Evolutionary conservation across 140 eudicot species (phyloP).

Genomic region (Ambrosia hybrid): DNA sequence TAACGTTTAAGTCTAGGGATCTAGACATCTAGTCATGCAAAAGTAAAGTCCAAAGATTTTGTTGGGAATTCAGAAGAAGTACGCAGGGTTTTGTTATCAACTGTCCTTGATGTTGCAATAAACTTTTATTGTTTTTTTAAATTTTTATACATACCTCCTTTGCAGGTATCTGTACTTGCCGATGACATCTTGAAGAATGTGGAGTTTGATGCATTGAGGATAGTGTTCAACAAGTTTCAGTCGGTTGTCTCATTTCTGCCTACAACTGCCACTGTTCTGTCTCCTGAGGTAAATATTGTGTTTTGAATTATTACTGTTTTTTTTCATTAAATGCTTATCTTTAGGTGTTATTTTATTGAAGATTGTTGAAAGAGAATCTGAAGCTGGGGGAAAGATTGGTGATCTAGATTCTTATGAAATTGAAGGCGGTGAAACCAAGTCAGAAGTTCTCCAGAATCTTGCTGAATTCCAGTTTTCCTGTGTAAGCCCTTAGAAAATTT

Average conservation of each 20-base stretch:
- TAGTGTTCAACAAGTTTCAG: constrained; percentile 86
- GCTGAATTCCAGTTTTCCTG: constrained; percentile 93
- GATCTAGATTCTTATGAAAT: constrained; percentile 74
- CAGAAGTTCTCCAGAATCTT: constrained; percentile 93
- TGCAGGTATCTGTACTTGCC: constrained; percentile 89
- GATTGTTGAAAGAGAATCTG: constrained; percentile 94
- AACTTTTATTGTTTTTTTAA: not conserved
- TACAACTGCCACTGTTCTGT: constrained; percentile 75
- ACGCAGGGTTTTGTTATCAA: not conserved
- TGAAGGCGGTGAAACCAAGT: constrained; percentile 90
- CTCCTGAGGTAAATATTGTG: constrained; percentile 73
- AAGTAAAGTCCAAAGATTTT: not conserved
- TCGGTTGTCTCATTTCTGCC: constrained; percentile 91
- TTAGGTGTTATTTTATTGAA: constrained; percentile 22
- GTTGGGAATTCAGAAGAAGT: not conserved
- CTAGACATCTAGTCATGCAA: not conserved
- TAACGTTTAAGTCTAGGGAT: not conserved
- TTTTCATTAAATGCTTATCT: constrained; percentile 8
- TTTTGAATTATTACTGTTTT: not conserved
- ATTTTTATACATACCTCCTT: not conserved
- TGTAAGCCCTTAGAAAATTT: constrained; percentile 44
- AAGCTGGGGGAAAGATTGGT: constrained; percentile 89
- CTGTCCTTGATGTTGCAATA: not conserved
- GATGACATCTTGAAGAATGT: constrained; percentile 95
- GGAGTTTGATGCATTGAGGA: constrained; percentile 91